Conservation (phyloP, 352 stramenopile species). For the Globisporangium acanthophoron region DNA sequence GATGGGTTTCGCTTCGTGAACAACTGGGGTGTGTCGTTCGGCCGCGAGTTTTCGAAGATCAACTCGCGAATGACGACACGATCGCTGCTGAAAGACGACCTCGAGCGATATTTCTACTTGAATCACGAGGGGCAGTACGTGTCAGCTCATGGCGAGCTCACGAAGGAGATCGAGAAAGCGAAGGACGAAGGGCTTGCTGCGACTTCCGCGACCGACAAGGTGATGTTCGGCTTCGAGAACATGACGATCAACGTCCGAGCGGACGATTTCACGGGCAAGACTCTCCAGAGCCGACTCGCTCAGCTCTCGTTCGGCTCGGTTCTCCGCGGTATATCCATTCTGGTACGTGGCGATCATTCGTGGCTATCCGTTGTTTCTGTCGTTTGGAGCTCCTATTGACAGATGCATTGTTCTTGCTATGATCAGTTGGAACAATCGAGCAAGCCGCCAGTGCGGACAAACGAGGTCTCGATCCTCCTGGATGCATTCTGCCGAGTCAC, state of each 20-base stretch:
- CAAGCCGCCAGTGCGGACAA: conserved; percentile 54
- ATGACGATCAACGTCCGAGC: conserved; percentile 68
- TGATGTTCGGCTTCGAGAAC: conserved; percentile 68
- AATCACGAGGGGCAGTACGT: conserved; percentile 68
- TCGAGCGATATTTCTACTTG: conserved; percentile 46
- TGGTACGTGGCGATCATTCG: conserved; percentile 34
- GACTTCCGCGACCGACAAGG: conserved; percentile 44
- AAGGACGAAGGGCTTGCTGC: conserved; percentile 31
- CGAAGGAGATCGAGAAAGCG: conserved; percentile 62
- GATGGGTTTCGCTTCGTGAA: conserved; percentile 58
- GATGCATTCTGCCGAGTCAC: conserved; percentile 70
- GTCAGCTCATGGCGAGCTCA: conserved; percentile 36
- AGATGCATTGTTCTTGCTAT: not conserved
- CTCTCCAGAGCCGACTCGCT: conserved; percentile 35
- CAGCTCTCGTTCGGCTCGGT: conserved; percentile 54
- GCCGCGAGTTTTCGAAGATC: conserved; percentile 57
- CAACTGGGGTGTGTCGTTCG: conserved; percentile 61
- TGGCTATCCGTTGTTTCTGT: not conserved
- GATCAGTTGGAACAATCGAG: conserved; percentile 54
- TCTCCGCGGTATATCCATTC: conserved; percentile 44
- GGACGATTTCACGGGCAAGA: conserved; percentile 47
- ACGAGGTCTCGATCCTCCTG: conserved; percentile 62
- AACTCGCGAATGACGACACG: conserved; percentile 55
- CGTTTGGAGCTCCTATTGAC: not conserved
- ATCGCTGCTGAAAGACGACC: conserved; percentile 39